These are phyloP conservation scores for Solanum bukasovii DNA, from an alignment of 257 asterid genomes.

Conservation along the genomic window DNA sequence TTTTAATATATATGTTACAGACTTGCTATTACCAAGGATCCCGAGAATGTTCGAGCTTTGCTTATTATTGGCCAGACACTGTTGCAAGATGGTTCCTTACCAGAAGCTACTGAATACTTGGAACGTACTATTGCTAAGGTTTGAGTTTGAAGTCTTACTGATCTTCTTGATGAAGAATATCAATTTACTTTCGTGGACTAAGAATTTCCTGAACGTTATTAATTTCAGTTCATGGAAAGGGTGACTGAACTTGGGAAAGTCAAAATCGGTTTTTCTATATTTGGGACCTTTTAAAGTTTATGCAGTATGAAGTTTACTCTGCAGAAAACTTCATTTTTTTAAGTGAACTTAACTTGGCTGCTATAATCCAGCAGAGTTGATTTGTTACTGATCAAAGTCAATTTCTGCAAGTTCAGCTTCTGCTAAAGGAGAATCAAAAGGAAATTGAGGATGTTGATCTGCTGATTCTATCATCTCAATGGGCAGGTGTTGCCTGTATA, in stretches of 20 bases:
- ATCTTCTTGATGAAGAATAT: neutral
- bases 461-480: conserved; percentile 65
- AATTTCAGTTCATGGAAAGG: neutral
- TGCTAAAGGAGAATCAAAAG: conserved; percentile 36
- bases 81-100: conserved; percentile 31
- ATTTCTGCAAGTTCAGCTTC: conserved; percentile 38
- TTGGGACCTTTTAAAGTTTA: neutral
- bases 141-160: neutral
- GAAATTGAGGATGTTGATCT: conserved; percentile 60
- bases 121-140: conserved; percentile 73
- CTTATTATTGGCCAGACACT: conserved; percentile 66
- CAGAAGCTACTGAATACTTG: conserved; percentile 60
- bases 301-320: neutral
- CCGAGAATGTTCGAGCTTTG: conserved; percentile 61
- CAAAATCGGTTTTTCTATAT: neutral
- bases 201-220: neutral
- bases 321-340: neutral
- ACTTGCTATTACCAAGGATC: conserved; percentile 83
- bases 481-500: conserved; percentile 67
- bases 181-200: neutral
- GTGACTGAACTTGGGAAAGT: neutral
- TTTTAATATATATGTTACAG: conserved; percentile 39
- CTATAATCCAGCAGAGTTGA: neutral
- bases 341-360: neutral
- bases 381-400: neutral